Percentiles rank a stretch among this genome's conserved stretches.
Evolutionary conservation across 2,329 filamentous ascomycete species (phyloP).

Genomic region (Diaporthe aspalathi): DNA sequence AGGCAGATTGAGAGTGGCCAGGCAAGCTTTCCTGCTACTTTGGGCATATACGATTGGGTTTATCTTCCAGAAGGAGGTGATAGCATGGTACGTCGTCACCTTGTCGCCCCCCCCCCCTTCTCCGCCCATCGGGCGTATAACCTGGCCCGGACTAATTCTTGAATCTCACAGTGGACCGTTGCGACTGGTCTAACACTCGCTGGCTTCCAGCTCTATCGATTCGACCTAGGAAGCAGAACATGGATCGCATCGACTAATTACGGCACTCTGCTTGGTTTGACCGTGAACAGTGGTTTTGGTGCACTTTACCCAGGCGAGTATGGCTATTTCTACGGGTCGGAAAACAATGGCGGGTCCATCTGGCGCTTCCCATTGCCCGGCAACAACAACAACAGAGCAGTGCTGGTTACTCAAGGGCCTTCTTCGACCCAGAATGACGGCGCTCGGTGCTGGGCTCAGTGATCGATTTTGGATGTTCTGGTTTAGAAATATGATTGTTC

Average conservation of each 20-base stretch:
- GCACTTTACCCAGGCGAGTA: slow-evolving; percentile 12
- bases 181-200: not conserved
- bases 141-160: not conserved
- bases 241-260: slow-evolving; percentile 15
- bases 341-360: not conserved
- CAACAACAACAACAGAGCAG: not conserved
- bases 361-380: slow-evolving; percentile 19
- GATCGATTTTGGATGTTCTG: not conserved
- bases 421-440: not conserved
- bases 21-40: not conserved
- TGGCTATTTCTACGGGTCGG: slow-evolving; percentile 16
- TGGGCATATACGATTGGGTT: slow-evolving; percentile 19
- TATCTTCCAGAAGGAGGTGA: slow-evolving; percentile 8
- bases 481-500: not conserved
- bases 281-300: not conserved
- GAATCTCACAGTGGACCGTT: not conserved
- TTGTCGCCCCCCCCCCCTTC: not conserved
- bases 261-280: slow-evolving; percentile 6
- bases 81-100: slow-evolving; percentile 6
- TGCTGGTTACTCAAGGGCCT: not conserved
- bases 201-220: slow-evolving; percentile 21
- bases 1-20: not conserved
- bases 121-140: too few species aligned
- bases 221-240: not conserved
- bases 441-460: slow-evolving; percentile 23